Evolutionary conservation across 2,329 filamentous ascomycete species (phyloP).

Genomic region (Madurella fahalii): DNA sequence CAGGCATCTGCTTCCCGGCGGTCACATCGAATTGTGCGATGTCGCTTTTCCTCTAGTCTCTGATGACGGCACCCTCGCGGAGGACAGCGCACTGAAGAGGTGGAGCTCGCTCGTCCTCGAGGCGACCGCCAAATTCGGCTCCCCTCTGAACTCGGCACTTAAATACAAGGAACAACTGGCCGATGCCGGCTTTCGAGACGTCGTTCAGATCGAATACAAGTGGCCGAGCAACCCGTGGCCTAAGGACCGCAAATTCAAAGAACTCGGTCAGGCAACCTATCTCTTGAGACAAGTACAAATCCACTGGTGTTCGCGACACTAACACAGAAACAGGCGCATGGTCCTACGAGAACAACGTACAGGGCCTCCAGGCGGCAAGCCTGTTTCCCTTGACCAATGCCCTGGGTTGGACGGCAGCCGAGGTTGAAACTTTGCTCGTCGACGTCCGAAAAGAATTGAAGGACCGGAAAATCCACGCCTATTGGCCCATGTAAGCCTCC

Average conservation of each 20-base stretch:
- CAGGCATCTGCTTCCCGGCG: slow-evolving; percentile 23
- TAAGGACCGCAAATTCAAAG: slow-evolving; percentile 43
- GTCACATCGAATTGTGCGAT: slow-evolving; percentile 10
- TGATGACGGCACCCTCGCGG: slow-evolving; percentile 34
- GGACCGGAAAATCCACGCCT: slow-evolving; percentile 4
- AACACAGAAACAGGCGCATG: neutral
- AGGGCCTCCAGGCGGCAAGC: slow-evolving; percentile 1
- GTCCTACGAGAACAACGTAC: neutral
- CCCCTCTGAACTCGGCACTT: slow-evolving; percentile 16
- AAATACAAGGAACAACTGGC: slow-evolving; percentile 38
- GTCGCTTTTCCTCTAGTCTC: slow-evolving; percentile 17
- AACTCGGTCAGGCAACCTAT: slow-evolving; percentile 26
- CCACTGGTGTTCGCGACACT: neutral
- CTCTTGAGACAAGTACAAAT: too few relatives aligned
- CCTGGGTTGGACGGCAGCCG: slow-evolving; percentile 14
- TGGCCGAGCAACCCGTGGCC: slow-evolving; percentile 47
- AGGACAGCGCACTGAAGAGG: slow-evolving; percentile 16
- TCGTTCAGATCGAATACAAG: slow-evolving; percentile 41
- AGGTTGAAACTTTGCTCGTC: slow-evolving; percentile 10
- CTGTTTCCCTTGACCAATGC: slow-evolving; percentile 4
- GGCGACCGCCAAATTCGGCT: slow-evolving; percentile 6
- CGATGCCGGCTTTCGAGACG: slow-evolving; percentile 48
- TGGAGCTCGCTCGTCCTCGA: slow-evolving; percentile 12
- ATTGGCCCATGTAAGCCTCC: slow-evolving; percentile 8
- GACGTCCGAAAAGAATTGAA: slow-evolving; percentile 16